phyloP scores from a whole-genome alignment of 2,329 filamentous ascomycete species.

The Ophiostoma sp. region DNA sequence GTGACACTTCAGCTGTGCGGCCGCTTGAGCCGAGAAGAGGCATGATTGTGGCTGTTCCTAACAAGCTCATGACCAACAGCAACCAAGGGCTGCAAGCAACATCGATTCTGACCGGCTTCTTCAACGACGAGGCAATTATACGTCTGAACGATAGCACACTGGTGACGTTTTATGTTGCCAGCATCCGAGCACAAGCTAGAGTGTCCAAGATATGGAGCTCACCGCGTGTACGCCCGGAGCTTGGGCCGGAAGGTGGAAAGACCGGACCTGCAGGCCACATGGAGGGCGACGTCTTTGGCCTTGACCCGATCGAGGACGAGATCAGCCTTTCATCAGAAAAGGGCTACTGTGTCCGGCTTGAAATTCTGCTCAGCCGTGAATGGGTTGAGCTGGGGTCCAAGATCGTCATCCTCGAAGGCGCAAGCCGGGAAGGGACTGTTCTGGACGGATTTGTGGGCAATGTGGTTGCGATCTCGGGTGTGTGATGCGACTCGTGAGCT shows the following conservation, averaged over 20 bases:
- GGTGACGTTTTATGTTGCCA: slow-evolving; percentile 81
- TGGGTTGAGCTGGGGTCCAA: slow-evolving; percentile 68
- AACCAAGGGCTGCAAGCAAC: slow-evolving; percentile 58
- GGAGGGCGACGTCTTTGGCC: slow-evolving; percentile 53
- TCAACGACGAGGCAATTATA: slow-evolving; percentile 58
- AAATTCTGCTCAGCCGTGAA: slow-evolving; percentile 63
- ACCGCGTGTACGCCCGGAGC: slow-evolving; percentile 21
- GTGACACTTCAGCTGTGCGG: not conserved
- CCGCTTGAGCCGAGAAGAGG: slow-evolving; percentile 61
- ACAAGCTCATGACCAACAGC: slow-evolving; percentile 52
- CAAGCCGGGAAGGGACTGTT: slow-evolving; percentile 60
- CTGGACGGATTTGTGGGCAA: slow-evolving; percentile 68
- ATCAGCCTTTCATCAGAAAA: slow-evolving; percentile 28
- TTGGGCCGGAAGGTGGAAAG: slow-evolving; percentile 25
- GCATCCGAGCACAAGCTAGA: slow-evolving; percentile 74
- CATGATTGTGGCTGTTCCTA: slow-evolving; percentile 69
- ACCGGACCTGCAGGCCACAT: slow-evolving; percentile 22
- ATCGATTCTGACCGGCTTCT: slow-evolving; percentile 65
- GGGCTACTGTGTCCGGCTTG: slow-evolving; percentile 57
- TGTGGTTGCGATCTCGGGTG: slow-evolving; percentile 56
- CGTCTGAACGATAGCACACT: slow-evolving; percentile 61
- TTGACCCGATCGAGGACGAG: slow-evolving; percentile 38
- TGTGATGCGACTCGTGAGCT: not conserved
- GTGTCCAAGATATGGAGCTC: slow-evolving; percentile 41
- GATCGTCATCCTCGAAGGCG: slow-evolving; percentile 67